These are phyloP conservation scores for Phaeophleospora eucalypticola DNA, from an alignment of 2,329 filamentous ascomycete genomes.

Conservation along the genomic window DNA sequence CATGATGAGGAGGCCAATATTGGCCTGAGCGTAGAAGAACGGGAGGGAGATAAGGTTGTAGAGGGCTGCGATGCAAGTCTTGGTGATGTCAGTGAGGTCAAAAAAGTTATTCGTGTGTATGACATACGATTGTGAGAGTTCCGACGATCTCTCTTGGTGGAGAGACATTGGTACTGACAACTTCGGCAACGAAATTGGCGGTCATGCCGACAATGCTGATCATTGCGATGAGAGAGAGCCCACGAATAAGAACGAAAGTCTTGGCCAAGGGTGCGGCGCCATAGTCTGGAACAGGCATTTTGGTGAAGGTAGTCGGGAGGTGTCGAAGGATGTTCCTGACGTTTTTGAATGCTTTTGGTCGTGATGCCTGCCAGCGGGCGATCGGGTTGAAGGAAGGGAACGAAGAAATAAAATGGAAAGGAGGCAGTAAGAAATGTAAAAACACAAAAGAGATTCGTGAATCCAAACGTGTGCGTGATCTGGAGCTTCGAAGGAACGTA, in stretches of 20 bases:
- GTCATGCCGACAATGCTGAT: constrained; percentile 75
- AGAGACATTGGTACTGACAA: constrained; percentile 61
- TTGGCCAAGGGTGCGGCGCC: constrained; percentile 66
- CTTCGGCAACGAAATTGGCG: constrained; percentile 75
- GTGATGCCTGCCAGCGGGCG: constrained; percentile 26
- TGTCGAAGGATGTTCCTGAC: no score
- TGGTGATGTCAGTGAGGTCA: not conserved
- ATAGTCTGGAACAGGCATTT: constrained; percentile 56
- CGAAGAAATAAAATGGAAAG: constrained; percentile 2
- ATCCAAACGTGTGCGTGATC: not conserved
- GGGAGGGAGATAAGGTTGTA: constrained; percentile 68
- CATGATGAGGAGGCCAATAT: constrained; percentile 70
- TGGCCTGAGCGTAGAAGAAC: constrained; percentile 76
- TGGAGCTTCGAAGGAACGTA: not conserved
- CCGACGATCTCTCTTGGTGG: constrained; percentile 71
- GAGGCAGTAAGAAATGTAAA: constrained; percentile 9
- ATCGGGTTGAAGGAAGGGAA: constrained; percentile 8
- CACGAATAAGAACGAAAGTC: constrained; percentile 70
- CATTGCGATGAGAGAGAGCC: constrained; percentile 67
- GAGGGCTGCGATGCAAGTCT: constrained; percentile 67
- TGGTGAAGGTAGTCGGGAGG: constrained; percentile 22
- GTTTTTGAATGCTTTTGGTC: constrained; percentile 7
- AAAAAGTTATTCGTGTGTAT: constrained; percentile 6
- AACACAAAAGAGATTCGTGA: constrained; percentile 17
- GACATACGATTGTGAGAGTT: constrained; percentile 68